Base-by-base conservation (phyloP, 495 filamentous ascomycete species). In the Schizothecium vesticola region DNA sequence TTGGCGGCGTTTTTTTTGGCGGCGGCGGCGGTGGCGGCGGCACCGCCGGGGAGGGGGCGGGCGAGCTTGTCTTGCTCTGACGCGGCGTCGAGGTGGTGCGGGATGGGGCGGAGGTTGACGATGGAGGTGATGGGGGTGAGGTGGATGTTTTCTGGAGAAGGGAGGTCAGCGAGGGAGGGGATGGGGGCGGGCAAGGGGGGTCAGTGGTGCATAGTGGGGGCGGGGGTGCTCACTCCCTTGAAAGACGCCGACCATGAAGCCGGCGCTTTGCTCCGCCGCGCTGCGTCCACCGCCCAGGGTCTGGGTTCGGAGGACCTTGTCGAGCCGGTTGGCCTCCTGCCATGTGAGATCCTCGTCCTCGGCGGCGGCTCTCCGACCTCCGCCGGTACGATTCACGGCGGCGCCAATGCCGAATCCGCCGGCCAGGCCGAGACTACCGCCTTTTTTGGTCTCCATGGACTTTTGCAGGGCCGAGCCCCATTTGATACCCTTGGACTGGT, bases 241-340 rank as follows among this genome's bases (percentile, higher is more conserved):
- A 63, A 84, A 82, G 4, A 84, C 81, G 21, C 80, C 82, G n/a
- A 84, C 78, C 78, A 82, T 81, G 72, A 80, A 78, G 66, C 76
- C 73, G 8, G 78, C 78, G 67, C 78, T 76, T 26, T 75, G 72
- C 67, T 79, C 74, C 22, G 74, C 67, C 5, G 75, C 73, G 23
- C 77, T 77, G 66, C 69, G 59, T 21, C 75, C 75, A 19, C 82
- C 82, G 65, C 79, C 79, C 23, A 82, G 73, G 5, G 81, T 84
- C 72, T 82, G 78, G 16, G 75, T 82, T 33, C 75, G 68, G 61
- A 84, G 67, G 1, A 82, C 81, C 51, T 78, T 82, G 66, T 78
- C 79, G 66, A 78, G 79, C 56, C 79, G 75, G 43, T 74, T 70
- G n/a, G 81, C 81, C 67, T 84, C 82, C 24, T 62, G 74, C 81